phyloP scores from a whole-genome alignment of 257 asterid genomes.

The Cruciata laevipes region DNA sequence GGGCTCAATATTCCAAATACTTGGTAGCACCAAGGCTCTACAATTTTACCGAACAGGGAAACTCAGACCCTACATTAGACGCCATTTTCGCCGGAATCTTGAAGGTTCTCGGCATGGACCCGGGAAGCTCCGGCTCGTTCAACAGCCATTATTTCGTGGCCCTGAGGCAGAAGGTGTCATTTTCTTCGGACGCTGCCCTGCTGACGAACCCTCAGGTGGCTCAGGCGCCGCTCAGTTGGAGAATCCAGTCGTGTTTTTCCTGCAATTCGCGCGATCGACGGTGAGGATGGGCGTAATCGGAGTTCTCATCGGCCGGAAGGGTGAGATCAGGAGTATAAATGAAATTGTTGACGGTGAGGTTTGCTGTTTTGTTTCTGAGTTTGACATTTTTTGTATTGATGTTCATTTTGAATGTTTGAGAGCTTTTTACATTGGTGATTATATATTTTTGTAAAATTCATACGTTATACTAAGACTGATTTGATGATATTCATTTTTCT shows the following conservation, averaged over 20 bases:
- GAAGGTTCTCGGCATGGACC: constrained; percentile 39
- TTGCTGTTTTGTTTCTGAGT: not conserved
- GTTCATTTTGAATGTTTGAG: no score
- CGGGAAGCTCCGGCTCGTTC: constrained; percentile 27
- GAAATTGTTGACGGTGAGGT: not conserved
- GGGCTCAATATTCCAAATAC: no score
- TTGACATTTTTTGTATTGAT: no score
- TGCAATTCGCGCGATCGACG: constrained; percentile 36
- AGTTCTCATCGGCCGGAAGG: constrained; percentile 31
- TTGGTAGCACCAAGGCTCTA: constrained; percentile 36
- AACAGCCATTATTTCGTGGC: constrained; percentile 28
- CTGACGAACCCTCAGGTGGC: constrained; percentile 24
- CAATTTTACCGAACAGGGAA: constrained; percentile 40
- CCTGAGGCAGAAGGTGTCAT: constrained; percentile 25
- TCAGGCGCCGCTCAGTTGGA: constrained; percentile 23
- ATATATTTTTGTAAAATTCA: no score
- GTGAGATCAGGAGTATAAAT: constrained; percentile 36
- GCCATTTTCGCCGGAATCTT: constrained; percentile 26
- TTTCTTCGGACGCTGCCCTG: constrained; percentile 39
- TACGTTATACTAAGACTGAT: no score
- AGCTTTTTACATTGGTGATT: no score
- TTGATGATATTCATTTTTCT: no score
- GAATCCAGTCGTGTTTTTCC: constrained; percentile 1
- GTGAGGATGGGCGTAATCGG: constrained; percentile 36
- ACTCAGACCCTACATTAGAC: constrained; percentile 41